Conservation (phyloP, 495 filamentous ascomycete species). For the Cairneyella variabilis region DNA sequence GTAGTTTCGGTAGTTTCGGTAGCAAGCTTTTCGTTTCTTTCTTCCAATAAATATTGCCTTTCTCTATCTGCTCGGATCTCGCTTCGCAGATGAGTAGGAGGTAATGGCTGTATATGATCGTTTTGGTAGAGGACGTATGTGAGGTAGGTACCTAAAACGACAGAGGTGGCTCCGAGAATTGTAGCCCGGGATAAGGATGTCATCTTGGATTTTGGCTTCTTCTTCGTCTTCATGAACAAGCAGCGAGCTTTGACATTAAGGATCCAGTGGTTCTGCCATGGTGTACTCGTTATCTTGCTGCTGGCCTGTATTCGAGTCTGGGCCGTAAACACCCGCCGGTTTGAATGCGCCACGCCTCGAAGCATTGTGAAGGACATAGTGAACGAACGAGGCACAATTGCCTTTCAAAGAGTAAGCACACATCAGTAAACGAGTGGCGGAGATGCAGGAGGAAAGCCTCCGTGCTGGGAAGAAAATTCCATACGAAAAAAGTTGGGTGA, state of each 20-base stretch:
- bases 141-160: constrained; percentile 5
- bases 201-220: constrained; percentile 12
- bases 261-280: not conserved
- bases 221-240: constrained; percentile 10
- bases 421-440: constrained; percentile 8
- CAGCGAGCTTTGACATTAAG: not conserved
- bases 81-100: constrained; percentile 18
- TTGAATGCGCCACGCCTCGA: constrained; percentile 1
- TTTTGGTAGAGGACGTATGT: constrained; percentile 23
- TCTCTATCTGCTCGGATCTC: constrained; percentile 13
- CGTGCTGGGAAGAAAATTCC: no score
- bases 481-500: no score
- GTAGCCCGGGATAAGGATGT: constrained; percentile 2
- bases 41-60: constrained; percentile 1
- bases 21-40: constrained; percentile 14
- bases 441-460: constrained; percentile 11
- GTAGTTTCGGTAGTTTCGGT: no score
- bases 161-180: constrained; percentile 15
- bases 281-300: not conserved
- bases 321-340: not conserved
- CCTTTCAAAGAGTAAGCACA: not conserved
- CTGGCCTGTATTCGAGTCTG: not conserved
- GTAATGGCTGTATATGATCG: constrained; percentile 22
- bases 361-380: constrained; percentile 15
- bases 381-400: constrained; percentile 6